Conservation (phyloP, 352 stramenopile genomes). For the Aphanomyces euteiches region DNA sequence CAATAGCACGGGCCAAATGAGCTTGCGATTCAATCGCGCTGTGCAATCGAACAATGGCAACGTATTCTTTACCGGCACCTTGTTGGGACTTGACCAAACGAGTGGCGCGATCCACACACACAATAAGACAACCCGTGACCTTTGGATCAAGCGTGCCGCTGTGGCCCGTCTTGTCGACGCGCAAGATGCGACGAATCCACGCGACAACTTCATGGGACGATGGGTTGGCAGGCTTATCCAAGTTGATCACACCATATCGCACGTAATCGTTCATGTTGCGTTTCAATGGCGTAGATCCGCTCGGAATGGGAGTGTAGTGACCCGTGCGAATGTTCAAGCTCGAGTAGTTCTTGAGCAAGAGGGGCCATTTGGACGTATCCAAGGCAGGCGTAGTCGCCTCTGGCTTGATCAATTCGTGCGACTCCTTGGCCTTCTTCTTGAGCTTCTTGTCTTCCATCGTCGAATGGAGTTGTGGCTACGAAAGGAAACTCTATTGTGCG, state of each 20-base stretch:
- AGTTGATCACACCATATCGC: slow-evolving; percentile 99
- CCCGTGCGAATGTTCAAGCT: slow-evolving; percentile 97
- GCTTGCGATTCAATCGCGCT: slow-evolving; percentile 90
- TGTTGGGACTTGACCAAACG: slow-evolving; percentile 88
- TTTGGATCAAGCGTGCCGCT: slow-evolving; percentile 99
- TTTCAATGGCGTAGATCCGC: slow-evolving; percentile 94
- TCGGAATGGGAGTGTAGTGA: slow-evolving; percentile 99
- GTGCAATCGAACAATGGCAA: slow-evolving; percentile 98
- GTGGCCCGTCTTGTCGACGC: slow-evolving; percentile 99
- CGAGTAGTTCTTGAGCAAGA: slow-evolving; percentile 99
- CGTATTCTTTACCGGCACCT: slow-evolving; percentile 99
- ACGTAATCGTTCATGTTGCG: slow-evolving; percentile 97
- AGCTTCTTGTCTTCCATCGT: slow-evolving; percentile 58
- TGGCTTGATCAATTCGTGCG: slow-evolving; percentile 72
- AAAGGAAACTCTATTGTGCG: slow-evolving; percentile 4
- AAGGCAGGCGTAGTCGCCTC: slow-evolving; percentile 85
- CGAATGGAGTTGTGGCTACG: slow-evolving; percentile 2
- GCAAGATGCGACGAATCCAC: slow-evolving; percentile 99
- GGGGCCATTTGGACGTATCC: slow-evolving; percentile 97
- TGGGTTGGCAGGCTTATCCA: slow-evolving; percentile 99
- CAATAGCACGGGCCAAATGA: slow-evolving; percentile 93
- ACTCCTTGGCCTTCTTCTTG: slow-evolving; percentile 86
- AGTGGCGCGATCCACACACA: slow-evolving; percentile 99
- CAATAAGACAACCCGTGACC: slow-evolving; percentile 99
- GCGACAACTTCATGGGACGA: slow-evolving; percentile 99